Conservation (phyloP, 495 filamentous ascomycete genomes). For the Annulohypoxylon maeteangense region DNA sequence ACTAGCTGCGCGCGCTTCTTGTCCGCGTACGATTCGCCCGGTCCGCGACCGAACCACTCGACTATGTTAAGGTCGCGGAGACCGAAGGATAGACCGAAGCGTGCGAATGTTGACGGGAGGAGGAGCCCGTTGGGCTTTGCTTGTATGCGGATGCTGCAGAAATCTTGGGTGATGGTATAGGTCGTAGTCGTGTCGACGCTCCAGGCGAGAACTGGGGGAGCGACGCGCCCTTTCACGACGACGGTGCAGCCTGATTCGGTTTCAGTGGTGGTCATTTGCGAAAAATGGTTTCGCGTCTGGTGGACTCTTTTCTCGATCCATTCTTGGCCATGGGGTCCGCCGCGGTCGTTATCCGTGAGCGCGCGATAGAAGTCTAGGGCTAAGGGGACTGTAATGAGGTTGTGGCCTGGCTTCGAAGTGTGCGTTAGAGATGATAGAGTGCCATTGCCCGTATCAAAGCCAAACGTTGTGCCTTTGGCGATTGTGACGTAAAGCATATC, state of each 20-base stretch:
- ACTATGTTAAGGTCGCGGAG: conserved; percentile 56
- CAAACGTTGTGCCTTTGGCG: conserved; percentile 47
- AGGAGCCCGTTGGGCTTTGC: conserved; percentile 52
- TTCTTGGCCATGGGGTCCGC: conserved; percentile 56
- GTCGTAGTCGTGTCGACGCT: conserved; percentile 63
- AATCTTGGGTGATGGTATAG: conserved; percentile 61
- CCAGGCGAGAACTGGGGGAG: conserved; percentile 72
- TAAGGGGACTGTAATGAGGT: conserved; percentile 58
- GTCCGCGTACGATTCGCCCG: conserved; percentile 71
- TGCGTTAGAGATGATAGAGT: conserved; percentile 52
- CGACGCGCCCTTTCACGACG: conserved; percentile 60
- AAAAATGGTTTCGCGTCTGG: conserved; percentile 58
- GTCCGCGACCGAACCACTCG: conserved; percentile 72
- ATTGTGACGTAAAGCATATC: conserved; percentile 47
- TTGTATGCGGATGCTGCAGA: conserved; percentile 58
- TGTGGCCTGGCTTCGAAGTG: conserved; percentile 28
- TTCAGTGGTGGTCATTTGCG: conserved; percentile 54
- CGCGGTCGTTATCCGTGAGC: conserved; percentile 73
- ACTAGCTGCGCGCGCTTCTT: conserved; percentile 67
- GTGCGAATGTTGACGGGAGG: conserved; percentile 66
- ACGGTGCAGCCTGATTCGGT: conserved; percentile 48
- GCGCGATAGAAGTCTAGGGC: conserved; percentile 62
- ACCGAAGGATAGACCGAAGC: conserved; percentile 66
- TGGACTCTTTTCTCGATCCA: conserved; percentile 55
- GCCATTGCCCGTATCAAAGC: conserved; percentile 56